Conservation (phyloP, 2,329 filamentous ascomycete genomes). For the Cordyceps fumosorosea region DNA sequence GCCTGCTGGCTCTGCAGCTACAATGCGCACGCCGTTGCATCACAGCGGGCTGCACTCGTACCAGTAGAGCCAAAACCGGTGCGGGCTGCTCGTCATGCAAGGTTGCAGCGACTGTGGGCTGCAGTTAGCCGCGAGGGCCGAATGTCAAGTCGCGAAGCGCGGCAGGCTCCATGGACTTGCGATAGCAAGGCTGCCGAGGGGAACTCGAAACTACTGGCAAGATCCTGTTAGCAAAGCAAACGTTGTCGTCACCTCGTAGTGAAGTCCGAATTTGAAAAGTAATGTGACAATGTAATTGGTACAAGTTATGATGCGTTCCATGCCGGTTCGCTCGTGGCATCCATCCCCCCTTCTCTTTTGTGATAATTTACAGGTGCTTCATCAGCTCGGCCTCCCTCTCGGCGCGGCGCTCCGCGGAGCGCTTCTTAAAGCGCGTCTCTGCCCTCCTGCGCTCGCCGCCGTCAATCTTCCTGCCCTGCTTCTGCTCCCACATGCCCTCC, state of each 20-base stretch:
- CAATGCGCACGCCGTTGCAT: neutral
- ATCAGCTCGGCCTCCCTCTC: constrained; percentile 40
- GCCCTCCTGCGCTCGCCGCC: constrained; percentile 88
- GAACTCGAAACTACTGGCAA: too few species aligned
- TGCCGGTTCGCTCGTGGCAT: neutral
- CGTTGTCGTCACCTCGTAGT: too few species aligned
- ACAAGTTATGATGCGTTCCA: constrained; percentile 1
- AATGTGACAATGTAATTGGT: constrained; percentile 9
- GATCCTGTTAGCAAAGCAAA: neutral
- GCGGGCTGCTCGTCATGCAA: neutral
- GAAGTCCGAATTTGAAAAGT: neutral
- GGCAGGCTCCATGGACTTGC: too few species aligned
- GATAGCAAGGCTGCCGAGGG: too few species aligned
- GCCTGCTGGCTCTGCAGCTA: neutral
- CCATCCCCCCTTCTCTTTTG: neutral
- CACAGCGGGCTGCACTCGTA: neutral
- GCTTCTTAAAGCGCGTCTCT: constrained; percentile 80
- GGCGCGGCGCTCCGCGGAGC: constrained; percentile 71
- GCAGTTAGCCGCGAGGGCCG: neutral
- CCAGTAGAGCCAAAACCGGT: neutral
- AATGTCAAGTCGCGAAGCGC: neutral
- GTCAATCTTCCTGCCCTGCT: constrained; percentile 83
- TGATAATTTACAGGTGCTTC: constrained; percentile 24
- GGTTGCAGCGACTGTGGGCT: neutral
- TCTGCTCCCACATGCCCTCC: constrained; percentile 91